Conservation (phyloP, 495 filamentous ascomycete genomes). For the Neurospora africana region DNA sequence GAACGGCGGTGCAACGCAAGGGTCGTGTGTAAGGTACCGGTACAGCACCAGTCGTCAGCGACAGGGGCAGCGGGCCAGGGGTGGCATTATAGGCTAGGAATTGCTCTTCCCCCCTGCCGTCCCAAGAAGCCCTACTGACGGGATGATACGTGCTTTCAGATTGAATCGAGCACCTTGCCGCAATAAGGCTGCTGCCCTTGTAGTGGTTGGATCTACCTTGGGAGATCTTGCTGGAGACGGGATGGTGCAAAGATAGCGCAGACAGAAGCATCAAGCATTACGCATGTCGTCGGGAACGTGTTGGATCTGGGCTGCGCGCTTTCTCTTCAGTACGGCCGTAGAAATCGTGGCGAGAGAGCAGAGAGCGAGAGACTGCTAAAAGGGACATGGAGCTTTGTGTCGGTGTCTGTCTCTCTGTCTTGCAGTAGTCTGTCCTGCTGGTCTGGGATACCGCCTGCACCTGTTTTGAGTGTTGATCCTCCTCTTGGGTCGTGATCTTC, state of each 20-base stretch:
- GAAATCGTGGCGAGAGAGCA: neutral
- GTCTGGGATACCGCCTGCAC: neutral
- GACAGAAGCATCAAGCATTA: neutral
- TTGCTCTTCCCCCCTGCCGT: neutral
- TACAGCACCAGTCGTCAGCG: neutral
- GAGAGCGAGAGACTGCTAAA: neutral
- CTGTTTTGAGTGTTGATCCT: neutral
- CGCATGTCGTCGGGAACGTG: neutral
- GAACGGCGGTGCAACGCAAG: conserved; percentile 7
- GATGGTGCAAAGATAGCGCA: neutral
- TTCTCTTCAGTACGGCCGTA: neutral
- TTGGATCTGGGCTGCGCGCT: neutral
- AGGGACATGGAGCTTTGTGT: neutral
- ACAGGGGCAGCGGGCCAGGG: neutral
- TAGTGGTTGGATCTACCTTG: neutral
- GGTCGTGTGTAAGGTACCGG: neutral
- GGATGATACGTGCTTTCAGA: conserved; percentile 1
- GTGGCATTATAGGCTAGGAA: neutral
- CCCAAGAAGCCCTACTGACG: conserved; percentile 5
- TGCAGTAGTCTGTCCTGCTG: neutral
- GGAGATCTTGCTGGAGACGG: neutral
- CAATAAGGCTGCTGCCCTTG: neutral
- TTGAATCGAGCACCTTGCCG: neutral
- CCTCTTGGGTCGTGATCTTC: neutral
- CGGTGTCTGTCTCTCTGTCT: neutral